Evolutionary conservation across 495 filamentous ascomycete species (phyloP).

Genomic region (Xylaria scruposa): DNA sequence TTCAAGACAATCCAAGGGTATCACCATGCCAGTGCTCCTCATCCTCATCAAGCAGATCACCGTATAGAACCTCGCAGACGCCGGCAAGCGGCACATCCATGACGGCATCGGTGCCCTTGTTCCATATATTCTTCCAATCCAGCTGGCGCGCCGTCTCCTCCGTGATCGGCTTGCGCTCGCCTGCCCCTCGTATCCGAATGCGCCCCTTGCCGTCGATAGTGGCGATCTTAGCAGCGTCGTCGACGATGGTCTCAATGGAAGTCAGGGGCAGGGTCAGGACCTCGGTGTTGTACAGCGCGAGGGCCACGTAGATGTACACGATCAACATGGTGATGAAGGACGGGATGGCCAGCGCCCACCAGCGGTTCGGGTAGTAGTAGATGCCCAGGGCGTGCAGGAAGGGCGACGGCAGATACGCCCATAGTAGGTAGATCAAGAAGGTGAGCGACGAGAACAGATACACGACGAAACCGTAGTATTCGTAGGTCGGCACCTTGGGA

Average conservation of each 20-base stretch:
- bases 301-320: slow-evolving; percentile 91
- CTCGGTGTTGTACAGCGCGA: slow-evolving; percentile 89
- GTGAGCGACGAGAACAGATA: slow-evolving; percentile 82
- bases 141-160: slow-evolving; percentile 57
- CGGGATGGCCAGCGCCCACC: slow-evolving; percentile 95
- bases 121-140: slow-evolving; percentile 85
- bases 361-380: slow-evolving; percentile 94
- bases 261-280: slow-evolving; percentile 83
- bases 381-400: slow-evolving; percentile 93
- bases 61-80: slow-evolving; percentile 92
- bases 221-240: slow-evolving; percentile 85
- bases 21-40: slow-evolving; percentile 21
- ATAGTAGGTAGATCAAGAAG: slow-evolving; percentile 90
- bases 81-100: slow-evolving; percentile 97
- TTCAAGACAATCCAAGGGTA: slow-evolving; percentile 12
- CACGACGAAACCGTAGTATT: slow-evolving; percentile 98
- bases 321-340: slow-evolving; percentile 87
- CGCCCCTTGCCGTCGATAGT: slow-evolving; percentile 75
- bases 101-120: slow-evolving; percentile 92
- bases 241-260: slow-evolving; percentile 88
- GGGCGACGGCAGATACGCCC: slow-evolving; percentile 90
- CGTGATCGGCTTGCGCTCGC: slow-evolving; percentile 57
- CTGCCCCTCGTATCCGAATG: slow-evolving; percentile 52
- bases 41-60: slow-evolving; percentile 45
- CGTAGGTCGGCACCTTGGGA: slow-evolving; percentile 95